These are phyloP conservation scores for Musa itinerans DNA, from an alignment of 176 grass and related monocot genomes.

Conservation along the genomic window DNA sequence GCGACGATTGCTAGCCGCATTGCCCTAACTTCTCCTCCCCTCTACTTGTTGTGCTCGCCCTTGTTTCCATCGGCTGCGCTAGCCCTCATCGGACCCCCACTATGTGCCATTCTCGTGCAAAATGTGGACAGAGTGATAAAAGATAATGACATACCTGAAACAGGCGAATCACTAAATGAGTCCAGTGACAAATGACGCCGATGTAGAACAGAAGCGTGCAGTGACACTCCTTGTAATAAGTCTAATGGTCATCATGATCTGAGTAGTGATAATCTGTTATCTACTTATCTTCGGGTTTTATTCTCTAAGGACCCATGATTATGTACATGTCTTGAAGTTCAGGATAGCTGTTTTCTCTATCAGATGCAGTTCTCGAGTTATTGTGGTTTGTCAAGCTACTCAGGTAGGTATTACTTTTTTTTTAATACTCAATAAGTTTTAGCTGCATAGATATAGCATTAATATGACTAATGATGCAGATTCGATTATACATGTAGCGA, in stretches of 20 bases:
- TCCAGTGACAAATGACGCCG: too few species aligned
- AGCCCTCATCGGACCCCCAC: too few species aligned
- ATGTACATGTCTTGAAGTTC: conserved; percentile 74
- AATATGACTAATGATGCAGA: conserved; percentile 35
- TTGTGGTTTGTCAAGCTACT: conserved; percentile 69
- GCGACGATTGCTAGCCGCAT: too few species aligned
- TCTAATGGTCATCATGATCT: conserved; percentile 35
- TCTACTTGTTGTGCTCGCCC: too few species aligned
- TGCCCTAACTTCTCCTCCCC: too few species aligned
- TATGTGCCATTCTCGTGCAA: too few species aligned
- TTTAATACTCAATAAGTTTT: not conserved
- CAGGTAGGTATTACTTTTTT: conserved; percentile 46
- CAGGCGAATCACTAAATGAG: too few species aligned
- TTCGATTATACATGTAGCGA: too few species aligned
- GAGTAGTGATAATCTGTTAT: conserved; percentile 34
- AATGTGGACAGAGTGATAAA: too few species aligned
- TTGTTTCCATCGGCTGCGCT: too few species aligned
- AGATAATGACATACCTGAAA: too few species aligned
- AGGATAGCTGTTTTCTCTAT: conserved; percentile 76
- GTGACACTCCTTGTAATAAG: conserved; percentile 41
- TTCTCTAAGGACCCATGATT: conserved; percentile 68
- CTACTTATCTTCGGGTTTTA: conserved; percentile 72
- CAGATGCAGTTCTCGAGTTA: conserved; percentile 68
- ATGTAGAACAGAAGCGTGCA: too few species aligned
- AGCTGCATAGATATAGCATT: not conserved